Evolutionary conservation across 352 stramenopile species (phyloP).

Genomic region (Peronospora belbahrii): DNA sequence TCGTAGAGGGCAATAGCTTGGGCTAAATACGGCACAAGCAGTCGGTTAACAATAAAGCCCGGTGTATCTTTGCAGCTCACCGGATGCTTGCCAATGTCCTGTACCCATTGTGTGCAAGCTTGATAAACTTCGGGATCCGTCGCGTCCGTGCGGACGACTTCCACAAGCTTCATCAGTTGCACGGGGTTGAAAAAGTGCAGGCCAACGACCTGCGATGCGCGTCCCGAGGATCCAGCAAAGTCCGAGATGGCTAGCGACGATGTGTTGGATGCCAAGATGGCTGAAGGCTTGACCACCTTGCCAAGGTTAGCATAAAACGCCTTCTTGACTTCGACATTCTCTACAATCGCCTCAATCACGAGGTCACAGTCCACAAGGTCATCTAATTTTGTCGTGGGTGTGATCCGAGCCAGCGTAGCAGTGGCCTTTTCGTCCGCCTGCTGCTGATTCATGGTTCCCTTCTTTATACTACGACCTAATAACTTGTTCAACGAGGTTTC

Average conservation of each 20-base stretch:
- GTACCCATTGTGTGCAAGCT: conserved; percentile 85
- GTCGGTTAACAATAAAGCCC: conserved; percentile 97
- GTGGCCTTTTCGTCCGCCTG: conserved; percentile 60
- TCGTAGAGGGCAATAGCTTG: conserved; percentile 93
- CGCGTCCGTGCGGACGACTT: conserved; percentile 92
- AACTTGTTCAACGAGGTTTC: conserved; percentile 88
- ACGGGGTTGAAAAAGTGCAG: conserved; percentile 99
- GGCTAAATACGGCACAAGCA: conserved; percentile 68
- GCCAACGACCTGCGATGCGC: conserved; percentile 90
- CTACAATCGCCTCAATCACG: conserved; percentile 96
- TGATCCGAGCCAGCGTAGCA: conserved; percentile 74
- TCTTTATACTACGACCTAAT: conserved; percentile 73
- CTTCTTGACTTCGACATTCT: conserved; percentile 93
- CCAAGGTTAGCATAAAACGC: conserved; percentile 91
- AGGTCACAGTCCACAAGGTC: conserved; percentile 90
- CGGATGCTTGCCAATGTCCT: conserved; percentile 90
- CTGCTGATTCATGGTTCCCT: conserved; percentile 76
- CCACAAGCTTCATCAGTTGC: conserved; percentile 92
- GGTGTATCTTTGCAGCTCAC: conserved; percentile 94
- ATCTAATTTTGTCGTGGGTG: conserved; percentile 83
- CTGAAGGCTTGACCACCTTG: conserved; percentile 81
- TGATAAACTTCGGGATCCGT: conserved; percentile 91
- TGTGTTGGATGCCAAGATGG: conserved; percentile 97
- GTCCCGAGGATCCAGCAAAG: conserved; percentile 90
- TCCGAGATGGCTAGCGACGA: conserved; percentile 90